phyloP scores from a whole-genome alignment of 306 rosid species.

The Malus domestica region DNA sequence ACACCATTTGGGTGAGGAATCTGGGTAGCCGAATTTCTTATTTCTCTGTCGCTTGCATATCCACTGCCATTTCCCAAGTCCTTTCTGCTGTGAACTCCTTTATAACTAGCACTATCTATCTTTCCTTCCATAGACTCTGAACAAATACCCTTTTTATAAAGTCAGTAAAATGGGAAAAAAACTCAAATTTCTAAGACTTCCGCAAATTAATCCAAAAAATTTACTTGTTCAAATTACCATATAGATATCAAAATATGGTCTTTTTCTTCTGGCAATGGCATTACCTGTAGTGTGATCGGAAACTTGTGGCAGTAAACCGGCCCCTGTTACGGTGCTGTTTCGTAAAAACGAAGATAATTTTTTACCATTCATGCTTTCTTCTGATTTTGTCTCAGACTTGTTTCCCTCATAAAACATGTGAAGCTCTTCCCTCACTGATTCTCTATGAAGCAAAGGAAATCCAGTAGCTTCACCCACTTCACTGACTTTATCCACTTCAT shows the following conservation, averaged over 20 bases:
- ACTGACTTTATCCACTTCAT: slow-evolving; percentile 16
- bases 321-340: slow-evolving; percentile 21
- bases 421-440: slow-evolving; percentile 61
- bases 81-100: slow-evolving; percentile 32
- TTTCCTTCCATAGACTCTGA: slow-evolving; percentile 51
- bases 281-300: slow-evolving; percentile 46
- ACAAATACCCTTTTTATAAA: slow-evolving; percentile 24
- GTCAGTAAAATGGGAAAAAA: neutral
- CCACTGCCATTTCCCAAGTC: slow-evolving; percentile 34
- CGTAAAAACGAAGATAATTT: slow-evolving; percentile 31
- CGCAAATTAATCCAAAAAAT: neutral
- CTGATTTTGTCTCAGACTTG: slow-evolving; percentile 20
- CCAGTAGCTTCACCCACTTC: slow-evolving; percentile 25
- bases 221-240: neutral
- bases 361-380: slow-evolving; percentile 29
- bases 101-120: slow-evolving; percentile 21
- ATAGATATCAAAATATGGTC: neutral
- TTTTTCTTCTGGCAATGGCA: slow-evolving; percentile 19
- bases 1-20: slow-evolving; percentile 30
- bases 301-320: slow-evolving; percentile 25
- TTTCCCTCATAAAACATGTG: slow-evolving; percentile 65
- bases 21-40: slow-evolving; percentile 30
- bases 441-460: slow-evolving; percentile 29
- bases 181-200: neutral
- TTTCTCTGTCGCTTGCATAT: slow-evolving; percentile 35